phyloP scores from a whole-genome alignment of 2,329 filamentous ascomycete species.

The Fusarium sp. region DNA sequence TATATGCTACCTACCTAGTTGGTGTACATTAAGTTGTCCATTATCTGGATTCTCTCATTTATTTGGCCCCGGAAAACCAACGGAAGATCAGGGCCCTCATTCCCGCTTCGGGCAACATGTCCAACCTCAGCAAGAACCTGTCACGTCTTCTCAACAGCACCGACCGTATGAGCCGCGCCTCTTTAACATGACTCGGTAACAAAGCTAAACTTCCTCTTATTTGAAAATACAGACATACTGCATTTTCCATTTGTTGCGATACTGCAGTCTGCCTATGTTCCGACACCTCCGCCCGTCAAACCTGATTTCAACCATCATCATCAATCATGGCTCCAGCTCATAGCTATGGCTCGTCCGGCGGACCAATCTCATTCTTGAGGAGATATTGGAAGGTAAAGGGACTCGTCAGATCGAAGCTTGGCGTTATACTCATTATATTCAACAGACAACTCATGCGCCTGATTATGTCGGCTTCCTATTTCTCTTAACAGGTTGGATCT shows the following conservation, averaged over 20 bases:
- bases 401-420: too few species aligned
- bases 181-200: neutral
- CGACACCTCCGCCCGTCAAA: constrained; percentile 15
- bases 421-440: neutral
- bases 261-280: constrained; percentile 18
- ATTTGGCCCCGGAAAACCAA: constrained; percentile 24
- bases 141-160: constrained; percentile 12
- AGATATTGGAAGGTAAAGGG: constrained; percentile 61
- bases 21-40: too few species aligned
- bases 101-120: constrained; percentile 12
- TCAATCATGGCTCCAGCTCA: constrained; percentile 45
- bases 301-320: neutral
- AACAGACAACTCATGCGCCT: constrained; percentile 81
- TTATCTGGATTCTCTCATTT: neutral
- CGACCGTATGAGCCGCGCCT: neutral
- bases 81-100: constrained; percentile 8
- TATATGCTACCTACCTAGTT: too few species aligned
- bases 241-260: neutral
- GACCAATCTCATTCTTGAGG: constrained; percentile 48
- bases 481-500: constrained; percentile 74
- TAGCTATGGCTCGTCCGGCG: constrained; percentile 29
- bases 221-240: too few species aligned
- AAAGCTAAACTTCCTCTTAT: neutral
- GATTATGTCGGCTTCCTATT: constrained; percentile 86
- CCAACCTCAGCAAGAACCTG: constrained; percentile 21